Conservation (phyloP, 768 basidiomycete species). For the Inosperma sp. region DNA sequence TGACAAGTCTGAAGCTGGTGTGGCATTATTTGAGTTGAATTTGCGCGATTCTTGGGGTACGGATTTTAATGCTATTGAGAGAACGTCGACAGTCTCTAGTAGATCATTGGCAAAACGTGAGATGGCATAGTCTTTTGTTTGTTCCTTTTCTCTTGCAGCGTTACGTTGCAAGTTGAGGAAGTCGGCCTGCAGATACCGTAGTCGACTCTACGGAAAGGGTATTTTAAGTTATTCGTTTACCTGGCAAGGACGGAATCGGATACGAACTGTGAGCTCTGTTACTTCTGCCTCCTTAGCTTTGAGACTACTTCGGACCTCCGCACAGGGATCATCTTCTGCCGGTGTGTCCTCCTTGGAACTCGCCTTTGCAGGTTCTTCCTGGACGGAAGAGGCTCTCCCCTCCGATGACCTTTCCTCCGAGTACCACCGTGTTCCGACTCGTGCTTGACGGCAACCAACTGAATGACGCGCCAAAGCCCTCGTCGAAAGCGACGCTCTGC, state of each 20-base stretch:
- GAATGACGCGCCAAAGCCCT: constrained; percentile 30
- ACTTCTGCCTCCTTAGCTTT: constrained; percentile 79
- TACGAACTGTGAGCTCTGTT: constrained; percentile 76
- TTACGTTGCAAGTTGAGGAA: constrained; percentile 93
- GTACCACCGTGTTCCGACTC: constrained; percentile 44
- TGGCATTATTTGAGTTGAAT: too few relatives aligned
- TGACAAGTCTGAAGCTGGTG: too few relatives aligned
- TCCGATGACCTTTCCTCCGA: constrained; percentile 49
- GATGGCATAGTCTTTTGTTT: constrained; percentile 92
- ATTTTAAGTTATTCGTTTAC: constrained; percentile 13
- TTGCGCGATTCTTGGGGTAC: constrained; percentile 52
- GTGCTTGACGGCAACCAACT: constrained; percentile 33
- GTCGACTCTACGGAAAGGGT: constrained; percentile 56
- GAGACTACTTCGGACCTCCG: constrained; percentile 50
- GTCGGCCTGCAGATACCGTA: constrained; percentile 92
- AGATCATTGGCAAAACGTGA: constrained; percentile 86
- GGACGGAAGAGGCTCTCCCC: constrained; percentile 24
- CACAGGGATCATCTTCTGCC: constrained; percentile 24
- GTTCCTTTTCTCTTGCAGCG: constrained; percentile 84
- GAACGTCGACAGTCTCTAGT: constrained; percentile 87
- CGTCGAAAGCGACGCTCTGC: constrained; percentile 51
- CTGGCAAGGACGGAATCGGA: neutral
- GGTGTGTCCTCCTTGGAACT: constrained; percentile 24
- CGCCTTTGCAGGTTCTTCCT: constrained; percentile 23
- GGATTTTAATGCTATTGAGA: constrained; percentile 77